Evolutionary conservation across 2,329 filamentous ascomycete species (phyloP), one percentile per base, ranked within the genome.

Genomic region (Bipolaris bicolor): DNA sequence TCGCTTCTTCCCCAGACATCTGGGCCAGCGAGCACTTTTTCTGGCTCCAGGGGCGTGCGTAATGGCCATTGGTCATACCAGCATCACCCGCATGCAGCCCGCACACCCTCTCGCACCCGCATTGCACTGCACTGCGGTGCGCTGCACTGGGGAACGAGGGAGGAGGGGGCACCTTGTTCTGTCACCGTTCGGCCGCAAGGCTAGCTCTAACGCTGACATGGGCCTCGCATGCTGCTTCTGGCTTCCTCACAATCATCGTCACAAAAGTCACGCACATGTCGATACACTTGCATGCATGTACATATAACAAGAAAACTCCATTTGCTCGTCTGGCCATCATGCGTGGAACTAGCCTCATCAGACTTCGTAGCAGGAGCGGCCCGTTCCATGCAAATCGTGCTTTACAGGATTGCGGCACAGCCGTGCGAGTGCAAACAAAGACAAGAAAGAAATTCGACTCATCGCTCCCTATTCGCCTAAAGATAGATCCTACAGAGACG

Each of bases 401-500:
- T 58, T 63, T 64, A 62, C 66, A 56, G 62, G 49, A 49, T 48
- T 61, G 61, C 61, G 66, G 67, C 64, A 65, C 65, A 63, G 60
- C 62, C 61, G 54, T 66, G 63, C 58, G 58, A 65, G 72, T 73
- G 70, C 71, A 73, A 70, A 70, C 62, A 75, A 75, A 72, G 65
- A 72, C 68, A 71, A 71, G 66, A 73, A 74, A 74, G 68, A 64
- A 44, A 67, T 64, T 63, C 60, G 63, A 66, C 58, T 65, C 64
- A 67, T 68, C 65, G 73, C 72, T 71, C 71, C 68, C 64, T 69
- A 56, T 74, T 72, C 71, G 73, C 72, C 73, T 67, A 61, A 66
- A 70, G 67, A 63, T 70, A 66, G 68, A 67, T 71, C 60, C 64
- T 72, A 70, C 70, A 74, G 61, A 60, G 57, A 64, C 63, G 56